Percentiles rank a stretch among this genome's conserved stretches.
phyloP scores from a whole-genome alignment of 352 stramenopile species.

The Globisporangium viniferum region DNA sequence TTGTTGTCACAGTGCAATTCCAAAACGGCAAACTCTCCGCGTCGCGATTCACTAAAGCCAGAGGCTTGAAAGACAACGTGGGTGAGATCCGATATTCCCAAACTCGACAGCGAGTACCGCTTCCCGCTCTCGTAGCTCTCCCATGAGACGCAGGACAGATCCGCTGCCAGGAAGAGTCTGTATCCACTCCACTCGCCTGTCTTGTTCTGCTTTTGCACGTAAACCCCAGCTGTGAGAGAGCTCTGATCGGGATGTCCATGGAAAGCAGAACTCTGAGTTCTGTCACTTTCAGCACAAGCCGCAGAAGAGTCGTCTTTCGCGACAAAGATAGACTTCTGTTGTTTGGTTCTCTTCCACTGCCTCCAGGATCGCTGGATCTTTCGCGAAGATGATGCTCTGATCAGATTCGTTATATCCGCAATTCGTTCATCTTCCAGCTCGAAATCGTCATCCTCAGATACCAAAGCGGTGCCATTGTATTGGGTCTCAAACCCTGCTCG shows the following conservation, averaged over 20 bases:
- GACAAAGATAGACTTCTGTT: background rate
- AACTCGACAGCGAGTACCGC: constrained; percentile 18
- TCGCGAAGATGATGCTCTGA: background rate
- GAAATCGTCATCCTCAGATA: background rate
- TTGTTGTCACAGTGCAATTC: constrained; percentile 14
- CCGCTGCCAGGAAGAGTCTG: constrained; percentile 7
- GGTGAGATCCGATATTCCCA: constrained; percentile 13
- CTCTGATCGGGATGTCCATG: background rate
- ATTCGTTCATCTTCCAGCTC: background rate
- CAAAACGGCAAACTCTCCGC: constrained; percentile 4
- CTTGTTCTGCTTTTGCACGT: constrained; percentile 14
- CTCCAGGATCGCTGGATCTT: constrained; percentile 22
- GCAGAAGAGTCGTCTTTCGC: background rate
- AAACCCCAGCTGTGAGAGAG: constrained; percentile 1
- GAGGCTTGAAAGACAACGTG: constrained; percentile 9
- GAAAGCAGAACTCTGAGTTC: background rate
- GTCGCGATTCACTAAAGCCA: constrained; percentile 8
- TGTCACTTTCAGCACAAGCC: background rate
- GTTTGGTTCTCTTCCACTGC: constrained; percentile 5
- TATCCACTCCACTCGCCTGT: constrained; percentile 8
- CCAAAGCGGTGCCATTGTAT: background rate
- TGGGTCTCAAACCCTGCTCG: background rate
- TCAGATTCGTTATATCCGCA: background rate
- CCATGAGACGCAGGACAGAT: constrained; percentile 14
- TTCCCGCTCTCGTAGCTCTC: constrained; percentile 9